These are phyloP conservation scores for Obelidium mucronatum DNA, from an alignment of 192 early-diverging fungal species.

Conservation along the genomic window DNA sequence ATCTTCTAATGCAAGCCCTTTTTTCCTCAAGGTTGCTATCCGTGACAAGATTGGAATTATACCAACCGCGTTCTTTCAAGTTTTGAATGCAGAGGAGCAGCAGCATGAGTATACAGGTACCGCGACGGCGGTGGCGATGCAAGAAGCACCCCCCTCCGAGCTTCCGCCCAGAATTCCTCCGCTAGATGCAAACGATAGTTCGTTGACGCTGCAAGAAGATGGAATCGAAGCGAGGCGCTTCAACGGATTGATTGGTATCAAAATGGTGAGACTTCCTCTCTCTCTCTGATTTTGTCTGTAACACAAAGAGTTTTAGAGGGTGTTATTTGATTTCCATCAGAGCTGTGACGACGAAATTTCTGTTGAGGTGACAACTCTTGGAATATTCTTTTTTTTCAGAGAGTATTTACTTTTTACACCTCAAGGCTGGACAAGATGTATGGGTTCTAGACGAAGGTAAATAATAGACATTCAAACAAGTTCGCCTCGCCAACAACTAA, in stretches of 20 bases:
- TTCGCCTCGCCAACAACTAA: background rate
- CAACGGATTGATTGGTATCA: constrained; percentile 15
- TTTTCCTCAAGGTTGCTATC: too few species aligned
- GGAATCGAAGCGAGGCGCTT: background rate
- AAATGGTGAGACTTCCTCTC: too few species aligned
- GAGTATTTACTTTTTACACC: background rate
- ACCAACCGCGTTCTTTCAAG: constrained; percentile 47
- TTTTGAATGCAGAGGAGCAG: background rate
- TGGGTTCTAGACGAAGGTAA: constrained; percentile 58
- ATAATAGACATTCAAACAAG: too few species aligned
- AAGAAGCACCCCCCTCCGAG: background rate
- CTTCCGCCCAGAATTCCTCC: too few species aligned
- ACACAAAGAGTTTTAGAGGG: constrained; percentile 51
- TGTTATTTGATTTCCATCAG: constrained; percentile 69
- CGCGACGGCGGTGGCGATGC: background rate
- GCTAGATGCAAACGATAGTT: background rate
- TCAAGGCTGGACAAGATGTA: constrained; percentile 58
- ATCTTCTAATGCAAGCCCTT: too few species aligned
- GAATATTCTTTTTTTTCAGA: too few species aligned
- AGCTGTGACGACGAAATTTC: constrained; percentile 61
- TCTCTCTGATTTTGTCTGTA: background rate
- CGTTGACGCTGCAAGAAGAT: constrained; percentile 2
- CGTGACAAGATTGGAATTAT: constrained; percentile 32
- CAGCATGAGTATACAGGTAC: background rate
- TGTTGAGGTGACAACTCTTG: constrained; percentile 36